Evolutionary conservation across 257 asterid species (phyloP), one percentile per base, ranked within the genome.

Genomic region (Solanum etuberosum): DNA sequence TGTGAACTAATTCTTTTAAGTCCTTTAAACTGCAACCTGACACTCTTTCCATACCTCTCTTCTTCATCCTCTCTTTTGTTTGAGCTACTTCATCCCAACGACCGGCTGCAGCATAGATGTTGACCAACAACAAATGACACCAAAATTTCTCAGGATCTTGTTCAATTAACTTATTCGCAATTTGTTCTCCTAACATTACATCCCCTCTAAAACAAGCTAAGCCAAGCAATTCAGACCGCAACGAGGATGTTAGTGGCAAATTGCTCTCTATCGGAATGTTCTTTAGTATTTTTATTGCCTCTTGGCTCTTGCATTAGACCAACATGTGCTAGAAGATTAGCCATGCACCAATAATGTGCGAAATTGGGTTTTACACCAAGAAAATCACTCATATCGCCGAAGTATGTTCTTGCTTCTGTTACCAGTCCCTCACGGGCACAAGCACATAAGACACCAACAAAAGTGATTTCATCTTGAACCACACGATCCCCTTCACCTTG

Each of bases 261-360:
- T 88, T 90, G 18, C 88, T 91, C 8, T 90, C 91, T 13, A 29
- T 46, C 5, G 90, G 91, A 85, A 92, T 90, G 88, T 83, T 91
- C 87, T 84, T 88, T 86, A 92, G 78, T 40, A 93, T 68, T 83
- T 89, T 88, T 83, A 92, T 78, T n/a, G 97, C 98, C 87, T 94
- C 96, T 82, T n/a, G 97, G 98, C 87, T 94, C 96, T 42, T 91
- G 85, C 89, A 77, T 84, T 40, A 86, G 88, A 87, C 93, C 98
- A 88, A 86, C 91, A 86, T 80, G 87, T 76, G 95, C 94, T 88
- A 92, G 91, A 43, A 95, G 92, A 88, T 90, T 92, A 81, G 98
- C 95, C 96, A 94, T 84, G 92, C 95, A 94, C 97, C 98, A 94
- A 76, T 92, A 93, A 91, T 93, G 97, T 21, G 91, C 97, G 9